Evolutionary conservation across 1,284 basidiomycete genomes (phyloP), one percentile per base, ranked within the genome.

Genomic region (Filobasidium uniguttulatum): DNA sequence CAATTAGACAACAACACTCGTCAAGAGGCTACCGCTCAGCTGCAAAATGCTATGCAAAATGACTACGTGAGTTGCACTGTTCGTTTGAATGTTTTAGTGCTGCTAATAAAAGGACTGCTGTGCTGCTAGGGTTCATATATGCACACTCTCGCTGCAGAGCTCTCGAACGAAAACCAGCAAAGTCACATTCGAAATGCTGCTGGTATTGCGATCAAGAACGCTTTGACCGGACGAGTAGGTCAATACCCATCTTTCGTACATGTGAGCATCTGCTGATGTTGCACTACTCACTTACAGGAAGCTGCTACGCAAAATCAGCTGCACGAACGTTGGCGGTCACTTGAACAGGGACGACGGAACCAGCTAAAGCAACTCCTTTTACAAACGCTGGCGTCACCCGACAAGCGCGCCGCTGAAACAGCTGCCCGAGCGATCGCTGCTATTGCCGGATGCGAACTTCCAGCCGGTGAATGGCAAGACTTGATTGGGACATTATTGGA

Each of bases 181-280:
- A 61, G 81, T 33, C 82, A 88, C 68, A 79, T 94, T 47, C 78
- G 93, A 59, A 91, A 88, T 63, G 90, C 93, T 15, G 90, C 94
- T 22, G 91, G 89, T 68, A 77, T 99, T 46, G 91, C 91, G 17
- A 76, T 99, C 71, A 99, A 98, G 79, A 99, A 99, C 68, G 81
- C 89, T 53, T 73, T 99, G 53, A 80, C 82, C 36, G 88, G 91
- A 55, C 77, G 88, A 62, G 88, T 91, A 72, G 66, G 84, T 76
- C 55, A 22, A n/a, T n/a, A n/a, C n/a, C n/a, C n/a, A 3, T 19
- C n/a, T 29, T 5, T 7, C 15, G 36, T 8, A n/a, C n/a, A n/a
- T n/a, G 30, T 44, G 17, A 1, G 8, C 26, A 37, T 19, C 35
- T 5, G 33, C 9, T 3, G 10, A 33, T 29, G 29, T 10, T 4